Evolutionary conservation across 2,329 filamentous ascomycete genomes (phyloP).

Genomic region (Aspergillus sp.): DNA sequence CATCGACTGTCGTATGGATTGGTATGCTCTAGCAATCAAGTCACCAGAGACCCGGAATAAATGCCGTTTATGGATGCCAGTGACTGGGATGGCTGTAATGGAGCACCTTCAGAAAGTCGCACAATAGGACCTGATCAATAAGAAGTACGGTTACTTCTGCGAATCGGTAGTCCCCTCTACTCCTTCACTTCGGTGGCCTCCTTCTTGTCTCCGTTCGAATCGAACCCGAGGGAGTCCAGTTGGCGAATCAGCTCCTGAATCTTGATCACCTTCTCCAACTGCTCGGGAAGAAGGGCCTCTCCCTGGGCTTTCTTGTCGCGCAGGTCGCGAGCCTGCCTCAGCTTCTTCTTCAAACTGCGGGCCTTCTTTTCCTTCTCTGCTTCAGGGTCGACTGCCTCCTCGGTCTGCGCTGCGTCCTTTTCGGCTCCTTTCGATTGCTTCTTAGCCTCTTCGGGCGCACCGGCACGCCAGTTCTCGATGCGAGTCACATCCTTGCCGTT

Average conservation of each 20-base stretch:
- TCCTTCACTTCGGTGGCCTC: conserved; percentile 22
- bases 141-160: neutral
- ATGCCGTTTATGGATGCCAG: neutral
- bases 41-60: neutral
- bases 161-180: neutral
- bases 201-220: conserved; percentile 71
- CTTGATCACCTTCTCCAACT: conserved; percentile 96
- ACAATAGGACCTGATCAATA: neutral
- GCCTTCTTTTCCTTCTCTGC: conserved; percentile 89
- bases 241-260: conserved; percentile 92
- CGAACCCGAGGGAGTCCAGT: conserved; percentile 80
- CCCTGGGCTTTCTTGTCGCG: conserved; percentile 89
- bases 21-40: neutral
- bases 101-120: neutral
- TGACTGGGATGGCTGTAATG: neutral
- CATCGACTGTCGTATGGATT: neutral
- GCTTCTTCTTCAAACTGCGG: conserved; percentile 87
- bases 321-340: conserved; percentile 88
- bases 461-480: conserved; percentile 35
- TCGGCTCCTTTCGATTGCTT: conserved; percentile 30
- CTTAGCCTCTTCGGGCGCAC: conserved; percentile 24
- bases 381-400: conserved; percentile 62
- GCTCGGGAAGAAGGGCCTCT: conserved; percentile 81
- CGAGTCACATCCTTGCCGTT: conserved; percentile 28
- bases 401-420: conserved; percentile 26